Evolutionary conservation across 2,329 filamentous ascomycete species (phyloP), one percentile per base, ranked within the genome.

Genomic region (Exophiala alcalophila): DNA sequence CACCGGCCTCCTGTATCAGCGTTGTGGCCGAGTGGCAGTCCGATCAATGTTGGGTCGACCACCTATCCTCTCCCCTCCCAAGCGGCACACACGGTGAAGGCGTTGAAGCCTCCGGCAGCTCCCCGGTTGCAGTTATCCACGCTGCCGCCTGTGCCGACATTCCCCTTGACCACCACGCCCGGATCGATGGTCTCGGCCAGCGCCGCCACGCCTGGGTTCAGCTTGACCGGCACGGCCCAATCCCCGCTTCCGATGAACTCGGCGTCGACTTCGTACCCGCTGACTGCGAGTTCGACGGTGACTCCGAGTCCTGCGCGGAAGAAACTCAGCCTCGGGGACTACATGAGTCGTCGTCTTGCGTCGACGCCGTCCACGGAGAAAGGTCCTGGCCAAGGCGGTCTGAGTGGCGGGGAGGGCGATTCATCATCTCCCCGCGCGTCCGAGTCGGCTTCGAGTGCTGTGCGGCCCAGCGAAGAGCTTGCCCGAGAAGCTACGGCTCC

Each of bases 321-420:
- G 56, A 73, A 73, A 49, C 61, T 73, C 33, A 73, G 68, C 50
- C 55, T 74, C 14, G 69, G 69, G 30, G 71, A 74, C 50, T 74
- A 74, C 49, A 61, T 71, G 40, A 50, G 52, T 33, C 64, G 65
- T 38, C 62, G 66, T 12, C 52, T 67, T 29, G 57, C 60, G 10
- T 49, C 51, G 8, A 66, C 67, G 1, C 66, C 67, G 5, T 63
- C 62, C 0, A 57, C 60, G 4, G 68, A 71, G 41, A 71, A 68
- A 47, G 41, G 57, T n/a, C 65, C 61, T 27, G 38, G 52, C 3
- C 61, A 61, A 32, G 50, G 53, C 14, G 40, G 29, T 20, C 23
- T 46, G 10, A 30, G 24, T n/a, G 20, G 19, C 19, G 33, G 19
- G 8, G 48, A 47, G 5, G 18, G 12, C 10, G 39, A 48, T 2